Percentiles rank a stretch among this genome's conserved stretches.
These are phyloP conservation scores for Nakazawaea anatomiae DNA, from an alignment of 805 yeast genomes.

Conservation along the genomic window DNA sequence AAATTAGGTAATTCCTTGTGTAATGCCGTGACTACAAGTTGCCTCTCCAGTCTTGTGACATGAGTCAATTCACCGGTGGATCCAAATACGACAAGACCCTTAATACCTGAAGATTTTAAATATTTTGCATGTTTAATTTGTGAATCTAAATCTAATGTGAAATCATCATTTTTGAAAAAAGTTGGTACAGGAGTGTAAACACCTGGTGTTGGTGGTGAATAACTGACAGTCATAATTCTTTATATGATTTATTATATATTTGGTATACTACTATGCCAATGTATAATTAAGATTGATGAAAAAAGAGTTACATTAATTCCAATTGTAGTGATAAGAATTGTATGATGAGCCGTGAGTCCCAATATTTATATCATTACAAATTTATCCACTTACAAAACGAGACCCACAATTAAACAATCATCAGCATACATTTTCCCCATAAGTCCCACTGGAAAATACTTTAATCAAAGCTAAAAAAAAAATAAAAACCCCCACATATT, in stretches of 20 bases:
- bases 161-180: conserved; percentile 38
- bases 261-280: no score
- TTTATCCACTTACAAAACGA: no score
- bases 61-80: conserved; percentile 54
- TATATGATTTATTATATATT: no score
- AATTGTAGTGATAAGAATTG: no score
- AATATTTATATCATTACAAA: no score
- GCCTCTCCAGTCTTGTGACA: conserved; percentile 40
- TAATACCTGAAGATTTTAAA: conserved; percentile 37
- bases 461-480: no score
- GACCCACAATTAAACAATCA: no score
- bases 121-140: conserved; percentile 38
- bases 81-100: conserved; percentile 44
- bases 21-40: conserved; percentile 24
- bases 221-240: conserved; percentile 1
- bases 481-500: not conserved
- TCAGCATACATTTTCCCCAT: no score
- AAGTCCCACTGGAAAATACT: no score
- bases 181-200: conserved; percentile 52
- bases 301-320: no score
- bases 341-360: no score
- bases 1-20: conserved; percentile 32
- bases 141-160: conserved; percentile 36
- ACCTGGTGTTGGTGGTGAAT: conserved; percentile 21
- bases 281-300: no score